Evolutionary conservation across 192 early-diverging fungal genomes (phyloP), one percentile per base, ranked within the genome.

Genomic region (Phycomyces blakesleeanus): DNA sequence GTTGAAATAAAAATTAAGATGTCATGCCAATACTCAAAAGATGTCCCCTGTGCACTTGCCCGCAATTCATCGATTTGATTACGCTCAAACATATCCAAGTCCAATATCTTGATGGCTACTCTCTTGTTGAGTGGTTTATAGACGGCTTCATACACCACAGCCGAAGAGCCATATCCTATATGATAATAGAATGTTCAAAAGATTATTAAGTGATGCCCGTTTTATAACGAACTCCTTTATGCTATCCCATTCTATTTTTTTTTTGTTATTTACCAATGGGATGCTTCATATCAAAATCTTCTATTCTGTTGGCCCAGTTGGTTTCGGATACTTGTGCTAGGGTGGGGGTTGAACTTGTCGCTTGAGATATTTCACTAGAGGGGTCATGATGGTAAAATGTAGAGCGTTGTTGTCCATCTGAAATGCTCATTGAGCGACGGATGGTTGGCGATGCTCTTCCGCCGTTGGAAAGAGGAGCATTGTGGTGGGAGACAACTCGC

Each of bases 61-160:
- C 93, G 66, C 49, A 94, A 77, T 73, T 94, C 93, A 69, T 94
- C 93, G 64, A 94, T 94, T 69, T 94, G 93, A 73, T 91, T 89
- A 22, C 93, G 75, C 67, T 93, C 91, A 85, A 94, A 94, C 76
- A 86, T 82, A 71, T 94, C 93, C 57, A 94, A 76, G 59, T 94
- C 91, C 64, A 94, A 91, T 57, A 93, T 84, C 68, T 94, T 94
- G 55, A 93, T 83, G 16, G 88, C 89, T 14, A 93, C 87, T n/a
- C 78, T 65, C 69, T 79, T 86, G 56, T 82, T 80, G 11, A 79
- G 55, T 5, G 91, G 90, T 58, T 84, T 83, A 68, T 91, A 93
- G 57, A 76, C 77, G 18, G 91, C 93, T 51, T 79, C 81, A 65
- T 93, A 92, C 0, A 94, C 93, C 9, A 87, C 75, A 3, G 93